These are phyloP conservation scores for Phytopythium aichiense DNA, from an alignment of 352 stramenopile genomes.

Conservation along the genomic window DNA sequence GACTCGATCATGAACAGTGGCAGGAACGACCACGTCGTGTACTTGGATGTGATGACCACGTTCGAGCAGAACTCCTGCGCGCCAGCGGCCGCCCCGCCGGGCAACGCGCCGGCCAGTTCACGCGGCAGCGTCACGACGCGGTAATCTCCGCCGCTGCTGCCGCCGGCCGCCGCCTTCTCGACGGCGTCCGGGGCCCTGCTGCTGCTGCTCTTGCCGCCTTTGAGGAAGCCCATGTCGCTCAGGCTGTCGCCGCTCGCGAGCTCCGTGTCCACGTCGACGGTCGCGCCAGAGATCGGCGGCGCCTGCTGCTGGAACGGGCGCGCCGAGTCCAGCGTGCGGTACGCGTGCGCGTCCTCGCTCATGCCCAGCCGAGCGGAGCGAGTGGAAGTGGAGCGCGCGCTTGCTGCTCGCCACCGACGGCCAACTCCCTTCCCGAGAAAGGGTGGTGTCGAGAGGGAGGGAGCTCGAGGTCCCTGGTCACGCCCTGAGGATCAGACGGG, in stretches of 20 bases:
- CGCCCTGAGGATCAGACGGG: no score
- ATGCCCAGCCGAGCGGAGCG: conserved; percentile 14
- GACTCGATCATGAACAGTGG: conserved; percentile 86
- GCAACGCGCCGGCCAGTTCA: conserved; percentile 13
- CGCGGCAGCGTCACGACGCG: conserved; percentile 51
- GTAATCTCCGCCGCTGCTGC: conserved; percentile 23
- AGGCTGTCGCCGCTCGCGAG: conserved; percentile 9
- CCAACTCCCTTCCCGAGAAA: neutral
- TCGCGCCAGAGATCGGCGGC: conserved; percentile 7
- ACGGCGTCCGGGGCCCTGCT: neutral
- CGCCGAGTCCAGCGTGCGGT: conserved; percentile 14
- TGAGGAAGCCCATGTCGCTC: conserved; percentile 14
- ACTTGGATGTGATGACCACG: conserved; percentile 90
- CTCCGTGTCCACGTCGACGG: conserved; percentile 10
- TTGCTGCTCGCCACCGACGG: neutral
- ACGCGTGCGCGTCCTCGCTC: conserved; percentile 25
- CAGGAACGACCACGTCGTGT: conserved; percentile 87
- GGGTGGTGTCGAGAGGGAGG: neutral
- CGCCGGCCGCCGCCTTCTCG: conserved; percentile 12
- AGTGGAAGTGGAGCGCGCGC: no score
- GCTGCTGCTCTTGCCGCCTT: conserved; percentile 1
- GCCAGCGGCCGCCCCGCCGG: conserved; percentile 8
- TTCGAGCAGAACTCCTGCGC: conserved; percentile 66
- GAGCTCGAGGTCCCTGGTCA: neutral
- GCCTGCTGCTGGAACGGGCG: neutral